Conservation (phyloP, 225 moss, liverwort and hornwort species). For the Bryoerythrophyllum caledonicum region DNA sequence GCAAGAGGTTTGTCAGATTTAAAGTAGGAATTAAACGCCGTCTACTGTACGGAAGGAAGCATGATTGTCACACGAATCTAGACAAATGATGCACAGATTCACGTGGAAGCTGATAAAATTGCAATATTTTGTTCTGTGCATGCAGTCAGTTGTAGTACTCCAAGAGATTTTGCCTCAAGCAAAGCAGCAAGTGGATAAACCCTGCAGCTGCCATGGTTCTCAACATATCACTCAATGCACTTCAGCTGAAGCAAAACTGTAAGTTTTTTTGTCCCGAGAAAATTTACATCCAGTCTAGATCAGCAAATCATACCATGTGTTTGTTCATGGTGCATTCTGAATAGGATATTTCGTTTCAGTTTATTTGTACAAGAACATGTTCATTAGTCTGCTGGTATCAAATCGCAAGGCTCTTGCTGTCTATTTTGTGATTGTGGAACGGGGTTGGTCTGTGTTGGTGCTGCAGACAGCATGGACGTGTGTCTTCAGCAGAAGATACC, state of each 20-base stretch:
- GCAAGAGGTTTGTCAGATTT: neutral
- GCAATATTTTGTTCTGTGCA: neutral
- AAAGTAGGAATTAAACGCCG: neutral
- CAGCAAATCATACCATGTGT: neutral
- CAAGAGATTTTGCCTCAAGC: conserved; percentile 61
- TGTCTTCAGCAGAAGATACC: conserved; percentile 31
- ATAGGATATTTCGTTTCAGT: neutral
- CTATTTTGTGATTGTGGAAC: conserved; percentile 24
- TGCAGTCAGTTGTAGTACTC: conserved; percentile 68
- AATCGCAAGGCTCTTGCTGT: conserved; percentile 11
- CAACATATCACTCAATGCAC: conserved; percentile 36
- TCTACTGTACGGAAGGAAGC: neutral
- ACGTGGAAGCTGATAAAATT: neutral
- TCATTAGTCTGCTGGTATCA: neutral
- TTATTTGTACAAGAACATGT: neutral
- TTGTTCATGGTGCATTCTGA: neutral
- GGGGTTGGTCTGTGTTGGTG: conserved; percentile 29
- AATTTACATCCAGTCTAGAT: conserved; percentile 4
- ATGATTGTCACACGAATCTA: neutral
- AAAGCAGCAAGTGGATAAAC: conserved; percentile 61
- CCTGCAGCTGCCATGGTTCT: conserved; percentile 51
- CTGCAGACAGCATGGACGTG: conserved; percentile 50
- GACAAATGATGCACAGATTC: neutral
- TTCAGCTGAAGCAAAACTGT: conserved; percentile 36
- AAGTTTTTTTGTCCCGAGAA: conserved; percentile 26